phyloP scores from a whole-genome alignment of 2,329 filamentous ascomycete species.

The Periglandula ipomoeae region DNA sequence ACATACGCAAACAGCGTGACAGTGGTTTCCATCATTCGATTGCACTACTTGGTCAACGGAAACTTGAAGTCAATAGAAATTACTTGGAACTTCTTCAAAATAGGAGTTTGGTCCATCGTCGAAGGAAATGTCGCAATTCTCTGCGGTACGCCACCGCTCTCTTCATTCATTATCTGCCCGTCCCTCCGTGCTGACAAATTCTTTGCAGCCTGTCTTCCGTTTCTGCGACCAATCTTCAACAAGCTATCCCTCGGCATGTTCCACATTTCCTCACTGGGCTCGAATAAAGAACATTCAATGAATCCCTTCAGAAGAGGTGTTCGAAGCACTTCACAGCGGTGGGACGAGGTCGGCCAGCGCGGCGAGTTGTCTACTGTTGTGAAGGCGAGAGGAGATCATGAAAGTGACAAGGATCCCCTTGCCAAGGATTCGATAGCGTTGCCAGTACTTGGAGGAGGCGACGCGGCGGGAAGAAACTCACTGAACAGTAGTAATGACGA shows the following conservation, averaged over 20 bases:
- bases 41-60: constrained; percentile 8
- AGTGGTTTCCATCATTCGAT: constrained; percentile 11
- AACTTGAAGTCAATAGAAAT: constrained; percentile 14
- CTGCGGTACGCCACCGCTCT: constrained; percentile 12
- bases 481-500: too few species aligned
- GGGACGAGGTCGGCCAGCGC: neutral
- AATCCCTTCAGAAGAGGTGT: neutral
- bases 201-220: constrained; percentile 9
- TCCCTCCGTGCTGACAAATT: neutral
- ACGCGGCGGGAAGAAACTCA: too few species aligned
- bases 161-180: neutral
- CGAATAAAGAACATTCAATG: neutral
- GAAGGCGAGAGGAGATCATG: neutral
- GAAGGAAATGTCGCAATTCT: constrained; percentile 17
- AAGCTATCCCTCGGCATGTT: constrained; percentile 6
- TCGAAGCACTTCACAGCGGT: neutral
- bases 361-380: neutral
- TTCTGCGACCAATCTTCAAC: constrained; percentile 7
- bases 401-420: neutral
- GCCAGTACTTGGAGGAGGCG: too few species aligned
- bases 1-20: constrained; percentile 8
- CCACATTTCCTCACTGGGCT: constrained; percentile 3
- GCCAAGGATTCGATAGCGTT: neutral
- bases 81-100: constrained; percentile 17
- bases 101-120: constrained; percentile 15